Conservation (phyloP, 1,139 yeast genomes). For the Yamadazyma songkhlaensis region DNA sequence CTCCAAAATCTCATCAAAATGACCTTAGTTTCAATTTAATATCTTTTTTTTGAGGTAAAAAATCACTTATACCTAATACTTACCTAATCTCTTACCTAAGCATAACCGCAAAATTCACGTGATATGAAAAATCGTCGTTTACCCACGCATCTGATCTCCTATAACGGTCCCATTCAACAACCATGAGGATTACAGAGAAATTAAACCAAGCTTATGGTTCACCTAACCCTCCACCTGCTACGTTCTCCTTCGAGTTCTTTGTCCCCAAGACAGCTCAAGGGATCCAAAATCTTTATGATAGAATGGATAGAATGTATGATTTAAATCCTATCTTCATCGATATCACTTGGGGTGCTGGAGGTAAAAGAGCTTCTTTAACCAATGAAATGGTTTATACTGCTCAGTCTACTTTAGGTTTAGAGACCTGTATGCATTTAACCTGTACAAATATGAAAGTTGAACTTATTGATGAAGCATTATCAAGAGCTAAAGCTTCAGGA, state of each 20-base stretch:
- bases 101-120: too few relatives aligned
- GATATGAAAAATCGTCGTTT: not conserved
- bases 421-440: slow-evolving; percentile 97
- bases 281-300: slow-evolving; percentile 89
- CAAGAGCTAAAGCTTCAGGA: slow-evolving; percentile 84
- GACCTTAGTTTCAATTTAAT: too few relatives aligned
- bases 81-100: too few relatives aligned
- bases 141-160: slow-evolving; percentile 1
- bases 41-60: too few relatives aligned
- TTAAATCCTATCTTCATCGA: slow-evolving; percentile 90
- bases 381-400: slow-evolving; percentile 91
- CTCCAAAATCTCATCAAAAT: too few relatives aligned
- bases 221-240: slow-evolving; percentile 51
- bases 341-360: slow-evolving; percentile 99
- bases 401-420: slow-evolving; percentile 88
- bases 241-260: slow-evolving; percentile 94
- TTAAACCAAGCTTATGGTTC: slow-evolving; percentile 44
- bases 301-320: slow-evolving; percentile 97
- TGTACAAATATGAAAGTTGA: slow-evolving; percentile 91
- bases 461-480: slow-evolving; percentile 80
- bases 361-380: slow-evolving; percentile 74
- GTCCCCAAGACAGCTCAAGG: slow-evolving; percentile 99
- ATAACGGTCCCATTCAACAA: slow-evolving; percentile 6
- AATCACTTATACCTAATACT: too few relatives aligned
- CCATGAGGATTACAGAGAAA: slow-evolving; percentile 57